Evolutionary conservation across 177 flowering plant species (phyloP), one percentile per base, ranked within the genome.

Genomic region (Vitis hybrid): DNA sequence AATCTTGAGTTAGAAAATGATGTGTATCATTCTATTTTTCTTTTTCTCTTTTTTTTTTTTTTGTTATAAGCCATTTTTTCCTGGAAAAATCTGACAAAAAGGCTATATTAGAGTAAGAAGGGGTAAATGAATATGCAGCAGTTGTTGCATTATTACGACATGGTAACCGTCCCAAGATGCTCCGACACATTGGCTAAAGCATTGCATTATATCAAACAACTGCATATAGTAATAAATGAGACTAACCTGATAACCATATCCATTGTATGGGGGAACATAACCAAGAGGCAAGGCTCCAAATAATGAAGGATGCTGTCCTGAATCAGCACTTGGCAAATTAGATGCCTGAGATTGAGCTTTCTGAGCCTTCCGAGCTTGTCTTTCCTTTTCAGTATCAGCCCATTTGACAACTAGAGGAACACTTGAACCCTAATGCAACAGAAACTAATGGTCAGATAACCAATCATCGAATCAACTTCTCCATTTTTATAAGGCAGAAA

Each of bases 341-440:
- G 95, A 63, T 64, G 78, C 83, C 73, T 83, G 91, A 3, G 92
- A 82, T 48, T 90, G 92, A 72, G 91, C 94, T 82, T 96, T 96
- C 79, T 88, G 98, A 75, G 94, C 95, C 81, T 86, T 86, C 6
- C 99, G 86, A 66, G 97, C 92, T 77, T 88, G 95, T 69, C 98
- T 87, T 84, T 96, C 99, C 76, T 91, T 96, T 77, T 96, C 99
- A 11, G 99, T 96, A 78, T 96, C 99, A 15, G 99, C 99, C 99
- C 99, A 94, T 80, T 94, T 96, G 80, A 96, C 99, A 71, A 96
- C 97, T 74, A 96, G 80, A 76, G 99, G 99, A 66, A 92, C 90
- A 78, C 83, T 85, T 73, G 97, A 92, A 70, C 97, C 98, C 99
- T 96, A 73, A 50, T 30, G 77, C 56, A 78, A 6, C 4, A 58